Base-by-base conservation (phyloP, 805 yeast species). In the Saturnispora mendoncae region DNA sequence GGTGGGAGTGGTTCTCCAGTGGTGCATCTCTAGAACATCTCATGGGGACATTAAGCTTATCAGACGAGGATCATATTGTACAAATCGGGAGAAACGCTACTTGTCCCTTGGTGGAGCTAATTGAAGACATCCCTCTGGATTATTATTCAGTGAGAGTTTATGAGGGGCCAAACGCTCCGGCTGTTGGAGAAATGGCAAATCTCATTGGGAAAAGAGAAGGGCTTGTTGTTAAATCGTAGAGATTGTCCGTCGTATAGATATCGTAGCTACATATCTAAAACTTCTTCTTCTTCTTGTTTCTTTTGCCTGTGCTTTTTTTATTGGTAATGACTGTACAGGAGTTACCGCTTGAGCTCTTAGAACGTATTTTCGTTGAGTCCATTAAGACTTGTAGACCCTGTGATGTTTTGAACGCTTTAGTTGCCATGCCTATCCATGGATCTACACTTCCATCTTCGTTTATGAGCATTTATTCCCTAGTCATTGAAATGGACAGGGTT, bases 101-200 rank as follows among this genome's bases (percentile, higher is more conserved):
- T 8, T 34, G 41, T 36, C 18, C 38, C 4, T 25, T 28, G 10
- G 33, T 35, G 12, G 9, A 38, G 17, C 19, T 23, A 21, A 19
- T 18, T 39, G n/a, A n/a, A 28, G 20, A 28, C 24, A n/a, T 30
- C 15, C 21, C 23, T 3, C 7, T 39, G 5, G 46, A 46, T 15
- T 40, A 37, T 18, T 39, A 36, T 15, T 24, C 46, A 2, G 48
- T 46, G 10, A 29, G 38, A 19, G 48, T 46, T 4, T 46, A 46
- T 31, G 48, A 46, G 12, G 48, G 48, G 1, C 42, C 42, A 23
- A 46, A 46, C 27, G 39, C 18, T 13, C 33, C 23, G 13, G 44
- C 46, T 5, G 39, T 40, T 4, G 25, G 23, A 10, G 33, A 39
- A 29, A 39, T 39, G 29, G 35, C 36, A 4, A 23, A 28, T 1